phyloP scores from a whole-genome alignment of 768 basidiomycete species.

The Dacryopinax spathularia region DNA sequence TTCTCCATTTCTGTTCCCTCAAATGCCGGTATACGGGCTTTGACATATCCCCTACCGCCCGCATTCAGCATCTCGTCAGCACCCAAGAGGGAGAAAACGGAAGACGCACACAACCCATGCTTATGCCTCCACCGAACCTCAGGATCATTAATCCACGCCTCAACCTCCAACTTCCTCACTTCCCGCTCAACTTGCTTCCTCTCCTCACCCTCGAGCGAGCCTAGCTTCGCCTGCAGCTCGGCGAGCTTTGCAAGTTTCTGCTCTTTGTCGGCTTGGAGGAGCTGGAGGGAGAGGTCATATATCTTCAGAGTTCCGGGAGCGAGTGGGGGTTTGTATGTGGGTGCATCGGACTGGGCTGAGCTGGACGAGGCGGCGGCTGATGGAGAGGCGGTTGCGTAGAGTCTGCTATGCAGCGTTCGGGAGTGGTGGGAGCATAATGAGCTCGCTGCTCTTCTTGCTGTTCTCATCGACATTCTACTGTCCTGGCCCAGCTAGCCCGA shows the following conservation, averaged over 20 bases:
- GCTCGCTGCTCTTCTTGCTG: too few species aligned
- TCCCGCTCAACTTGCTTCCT: slow-evolving; percentile 36
- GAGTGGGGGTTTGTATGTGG: not conserved
- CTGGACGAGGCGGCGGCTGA: not conserved
- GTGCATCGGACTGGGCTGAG: too few species aligned
- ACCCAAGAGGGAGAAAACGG: not conserved
- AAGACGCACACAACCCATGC: slow-evolving; percentile 60
- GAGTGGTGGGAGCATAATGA: too few species aligned
- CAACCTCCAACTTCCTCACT: slow-evolving; percentile 52
- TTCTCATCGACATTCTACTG: too few species aligned
- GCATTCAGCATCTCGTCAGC: not conserved
- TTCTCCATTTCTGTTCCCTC: slow-evolving; percentile 71
- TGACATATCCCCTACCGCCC: slow-evolving; percentile 19
- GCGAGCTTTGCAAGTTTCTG: not conserved
- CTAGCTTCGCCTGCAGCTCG: not conserved
- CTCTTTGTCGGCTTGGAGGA: not conserved
- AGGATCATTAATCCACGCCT: slow-evolving; percentile 75
- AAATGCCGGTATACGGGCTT: slow-evolving; percentile 62
- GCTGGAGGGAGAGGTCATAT: not conserved
- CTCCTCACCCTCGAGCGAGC: slow-evolving; percentile 11
- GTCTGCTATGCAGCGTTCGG: too few species aligned
- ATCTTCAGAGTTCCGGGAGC: not conserved
- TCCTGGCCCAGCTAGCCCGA: too few species aligned
- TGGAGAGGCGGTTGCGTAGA: not conserved
- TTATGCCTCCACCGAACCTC: slow-evolving; percentile 61